Percentiles rank a stretch among this genome's conserved stretches.
These are phyloP conservation scores for Lanmaoa pseudosensibilis DNA, from an alignment of 768 basidiomycete genomes.

Conservation along the genomic window DNA sequence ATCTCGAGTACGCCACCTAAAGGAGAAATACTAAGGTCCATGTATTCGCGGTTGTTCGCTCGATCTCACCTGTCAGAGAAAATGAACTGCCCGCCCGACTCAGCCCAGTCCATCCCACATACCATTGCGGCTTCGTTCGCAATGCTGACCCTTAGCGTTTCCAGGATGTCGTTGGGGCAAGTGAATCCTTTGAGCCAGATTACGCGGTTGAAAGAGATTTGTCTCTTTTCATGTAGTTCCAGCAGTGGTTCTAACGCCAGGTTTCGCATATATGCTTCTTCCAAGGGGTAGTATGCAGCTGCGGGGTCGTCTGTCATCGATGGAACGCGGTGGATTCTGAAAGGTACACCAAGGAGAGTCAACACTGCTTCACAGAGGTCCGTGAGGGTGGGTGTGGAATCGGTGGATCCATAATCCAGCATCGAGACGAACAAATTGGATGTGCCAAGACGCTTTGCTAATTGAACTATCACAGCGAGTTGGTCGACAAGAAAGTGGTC, in stretches of 20 bases:
- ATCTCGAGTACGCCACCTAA: slow-evolving; percentile 94
- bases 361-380: slow-evolving; percentile 96
- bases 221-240: slow-evolving; percentile 74
- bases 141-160: slow-evolving; percentile 88
- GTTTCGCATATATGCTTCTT: slow-evolving; percentile 94
- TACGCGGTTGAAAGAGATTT: slow-evolving; percentile 84
- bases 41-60: no score
- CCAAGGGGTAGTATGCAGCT: slow-evolving; percentile 91
- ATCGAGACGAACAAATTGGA: slow-evolving; percentile 94
- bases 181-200: slow-evolving; percentile 99
- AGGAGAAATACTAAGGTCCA: background rate
- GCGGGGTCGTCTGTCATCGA: slow-evolving; percentile 88
- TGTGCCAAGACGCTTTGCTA: slow-evolving; percentile 87
- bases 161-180: slow-evolving; percentile 96
- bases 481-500: slow-evolving; percentile 99
- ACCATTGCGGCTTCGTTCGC: slow-evolving; percentile 96
- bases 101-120: slow-evolving; percentile 99
- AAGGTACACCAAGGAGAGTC: slow-evolving; percentile 89
- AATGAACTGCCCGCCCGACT: slow-evolving; percentile 95
- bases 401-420: slow-evolving; percentile 94
- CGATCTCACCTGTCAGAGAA: slow-evolving; percentile 86
- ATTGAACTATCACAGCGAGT: slow-evolving; percentile 95
- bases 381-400: slow-evolving; percentile 90
- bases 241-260: slow-evolving; percentile 86
- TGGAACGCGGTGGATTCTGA: slow-evolving; percentile 87